Evolutionary conservation across 192 early-diverging fungal species (phyloP).

Genomic region (Chytriomyces sp.): DNA sequence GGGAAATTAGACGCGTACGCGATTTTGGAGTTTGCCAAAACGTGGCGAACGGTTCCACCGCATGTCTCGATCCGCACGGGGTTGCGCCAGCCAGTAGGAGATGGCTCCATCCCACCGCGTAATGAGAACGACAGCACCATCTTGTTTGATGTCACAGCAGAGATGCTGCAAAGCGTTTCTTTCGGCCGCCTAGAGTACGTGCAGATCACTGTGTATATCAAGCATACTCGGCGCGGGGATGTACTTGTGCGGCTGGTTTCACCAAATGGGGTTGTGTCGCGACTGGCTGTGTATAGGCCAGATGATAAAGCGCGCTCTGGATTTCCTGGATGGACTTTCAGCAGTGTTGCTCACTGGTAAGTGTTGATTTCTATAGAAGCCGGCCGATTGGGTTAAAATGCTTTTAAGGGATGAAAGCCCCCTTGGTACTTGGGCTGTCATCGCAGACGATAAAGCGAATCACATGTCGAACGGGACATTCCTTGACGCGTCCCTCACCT

Average conservation of each 20-base stretch:
- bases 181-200: constrained; percentile 79
- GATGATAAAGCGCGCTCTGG: constrained; percentile 70
- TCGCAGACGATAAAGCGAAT: neutral
- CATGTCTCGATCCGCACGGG: constrained; percentile 60
- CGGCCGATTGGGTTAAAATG: neutral
- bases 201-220: constrained; percentile 79
- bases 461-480: neutral
- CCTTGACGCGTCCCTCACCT: neutral
- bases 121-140: constrained; percentile 10
- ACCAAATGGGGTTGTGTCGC: constrained; percentile 66
- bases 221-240: constrained; percentile 81
- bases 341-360: constrained; percentile 95
- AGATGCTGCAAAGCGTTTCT: neutral
- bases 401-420: neutral
- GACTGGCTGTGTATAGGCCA: constrained; percentile 65
- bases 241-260: constrained; percentile 79
- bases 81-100: neutral
- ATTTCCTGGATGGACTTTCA: constrained; percentile 87
- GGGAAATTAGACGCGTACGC: constrained; percentile 42
- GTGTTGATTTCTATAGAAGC: constrained; percentile 10
- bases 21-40: constrained; percentile 78
- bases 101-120: constrained; percentile 37
- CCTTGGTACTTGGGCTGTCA: neutral
- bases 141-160: neutral
- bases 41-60: constrained; percentile 60